Conservation (phyloP, 2,329 filamentous ascomycete species). For the Cordyceps farinosa region DNA sequence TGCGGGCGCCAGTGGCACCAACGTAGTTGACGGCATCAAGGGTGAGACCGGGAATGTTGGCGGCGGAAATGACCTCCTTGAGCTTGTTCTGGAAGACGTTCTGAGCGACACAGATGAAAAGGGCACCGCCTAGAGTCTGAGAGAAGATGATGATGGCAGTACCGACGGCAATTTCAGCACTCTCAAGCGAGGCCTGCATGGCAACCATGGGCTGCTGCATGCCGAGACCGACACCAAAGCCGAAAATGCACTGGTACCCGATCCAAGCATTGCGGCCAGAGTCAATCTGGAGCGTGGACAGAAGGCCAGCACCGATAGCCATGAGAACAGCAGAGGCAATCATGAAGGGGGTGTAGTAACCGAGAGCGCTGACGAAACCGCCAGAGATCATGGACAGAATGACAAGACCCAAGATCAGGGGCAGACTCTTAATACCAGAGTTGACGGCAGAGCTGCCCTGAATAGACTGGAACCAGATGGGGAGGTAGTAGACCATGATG, state of each 20-base stretch:
- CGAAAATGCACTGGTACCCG: slow-evolving; percentile 37
- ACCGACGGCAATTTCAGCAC: slow-evolving; percentile 43
- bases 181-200: slow-evolving; percentile 41
- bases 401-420: slow-evolving; percentile 23
- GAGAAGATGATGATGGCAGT: slow-evolving; percentile 45
- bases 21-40: slow-evolving; percentile 30
- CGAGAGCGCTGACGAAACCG: slow-evolving; percentile 1
- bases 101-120: slow-evolving; percentile 51
- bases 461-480: slow-evolving; percentile 46
- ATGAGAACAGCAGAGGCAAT: slow-evolving; percentile 28
- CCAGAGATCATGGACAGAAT: slow-evolving; percentile 8
- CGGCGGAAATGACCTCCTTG: slow-evolving; percentile 33
- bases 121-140: slow-evolving; percentile 40
- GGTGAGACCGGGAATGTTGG: slow-evolving; percentile 34
- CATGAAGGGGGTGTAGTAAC: slow-evolving; percentile 29
- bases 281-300: slow-evolving; percentile 31
- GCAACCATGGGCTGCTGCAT: slow-evolving; percentile 45
- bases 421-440: slow-evolving; percentile 20
- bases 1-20: slow-evolving; percentile 38
- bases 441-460: slow-evolving; percentile 25
- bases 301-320: slow-evolving; percentile 33
- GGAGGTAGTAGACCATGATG: slow-evolving; percentile 39
- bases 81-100: slow-evolving; percentile 49
- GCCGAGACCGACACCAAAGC: slow-evolving; percentile 39
- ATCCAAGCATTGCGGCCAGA: slow-evolving; percentile 18